Base-by-base conservation (phyloP, 768 basidiomycete genomes). In the Macrolepiota albuminosa region DNA sequence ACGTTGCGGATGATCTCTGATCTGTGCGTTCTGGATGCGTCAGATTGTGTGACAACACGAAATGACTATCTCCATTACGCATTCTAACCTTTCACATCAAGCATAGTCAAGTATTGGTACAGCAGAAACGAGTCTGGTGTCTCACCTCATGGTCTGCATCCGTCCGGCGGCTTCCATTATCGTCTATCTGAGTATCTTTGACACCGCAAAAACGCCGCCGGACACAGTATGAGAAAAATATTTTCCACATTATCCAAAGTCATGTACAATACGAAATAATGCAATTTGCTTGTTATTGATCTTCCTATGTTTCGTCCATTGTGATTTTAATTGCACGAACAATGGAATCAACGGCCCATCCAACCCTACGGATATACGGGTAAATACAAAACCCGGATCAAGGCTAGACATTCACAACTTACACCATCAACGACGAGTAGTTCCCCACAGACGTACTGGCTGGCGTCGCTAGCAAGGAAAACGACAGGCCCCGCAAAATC, bases 401-500 rank as follows among this genome's bases (percentile, higher is more conserved):
- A 46, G 58, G 58, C 56, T 43, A 14, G 18, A 60, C 58, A 45
- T 46, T 46, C 50, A 56, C 45, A 24, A 72, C 79, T 72, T 67
- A 80, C 88, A 62, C 88, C 88, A 66, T 90, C 88, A 51, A 90
- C 87, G 42, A 87, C 81, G 54, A 90, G 67, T 37, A 84, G 73
- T 69, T 90, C 89, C 31, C 89, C 89, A 63, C 82, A 86, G 4
- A 90, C 81, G 68, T 91, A 92, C 68, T 86, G 81, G 63, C 84
- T 85, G 1, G 87, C 88, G 50, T 72, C 71, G 62, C 85, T 85
- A 14, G 88, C 87, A 24, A 91, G 79, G 71, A 86, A 92, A 16
- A 91, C 81, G 16, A 85, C 72, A 0, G 85, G 83, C 11, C 88
- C 88, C n/a, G 83, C 85, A 69, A 92, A 88, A 72, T 92, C 89